Conservation (phyloP, 2,329 filamentous ascomycete genomes). For the Exophiala dermatitidis region DNA sequence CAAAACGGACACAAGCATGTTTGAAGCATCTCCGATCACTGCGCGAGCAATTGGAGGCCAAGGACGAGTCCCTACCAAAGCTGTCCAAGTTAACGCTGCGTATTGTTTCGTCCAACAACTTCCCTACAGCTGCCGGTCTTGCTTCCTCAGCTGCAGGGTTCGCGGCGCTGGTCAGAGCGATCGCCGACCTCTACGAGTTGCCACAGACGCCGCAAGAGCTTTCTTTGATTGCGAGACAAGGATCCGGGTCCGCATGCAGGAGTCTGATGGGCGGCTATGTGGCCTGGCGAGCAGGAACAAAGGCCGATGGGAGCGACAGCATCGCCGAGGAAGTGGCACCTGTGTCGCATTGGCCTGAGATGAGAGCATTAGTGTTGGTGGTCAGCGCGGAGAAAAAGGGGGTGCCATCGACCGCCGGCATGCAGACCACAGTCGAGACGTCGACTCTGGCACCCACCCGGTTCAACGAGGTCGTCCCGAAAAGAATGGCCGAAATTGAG, state of each 20-base stretch:
- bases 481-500: conserved; percentile 78
- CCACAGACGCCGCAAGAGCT: conserved; percentile 74
- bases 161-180: conserved; percentile 61
- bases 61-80: conserved; percentile 68
- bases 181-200: conserved; percentile 86
- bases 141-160: conserved; percentile 51
- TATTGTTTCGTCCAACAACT: conserved; percentile 96
- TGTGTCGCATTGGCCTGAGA: conserved; percentile 86
- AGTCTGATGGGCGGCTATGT: conserved; percentile 85
- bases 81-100: conserved; percentile 70
- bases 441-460: conserved; percentile 78
- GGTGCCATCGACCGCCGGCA: conserved; percentile 83
- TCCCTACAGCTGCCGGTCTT: conserved; percentile 91
- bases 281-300: conserved; percentile 76
- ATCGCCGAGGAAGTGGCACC: conserved; percentile 81
- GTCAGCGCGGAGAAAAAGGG: conserved; percentile 93
- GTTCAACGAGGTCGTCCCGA: conserved; percentile 68
- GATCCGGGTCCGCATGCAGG: conserved; percentile 88
- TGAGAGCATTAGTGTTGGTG: conserved; percentile 87
- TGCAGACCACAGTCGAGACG: conserved; percentile 93
- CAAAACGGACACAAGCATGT: conserved; percentile 88
- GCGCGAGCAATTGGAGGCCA: conserved; percentile 65
- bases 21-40: conserved; percentile 76
- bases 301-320: conserved; percentile 75
- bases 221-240: conserved; percentile 82